Base-by-base conservation (phyloP, 495 filamentous ascomycete species). In the Letharia lupina region DNA sequence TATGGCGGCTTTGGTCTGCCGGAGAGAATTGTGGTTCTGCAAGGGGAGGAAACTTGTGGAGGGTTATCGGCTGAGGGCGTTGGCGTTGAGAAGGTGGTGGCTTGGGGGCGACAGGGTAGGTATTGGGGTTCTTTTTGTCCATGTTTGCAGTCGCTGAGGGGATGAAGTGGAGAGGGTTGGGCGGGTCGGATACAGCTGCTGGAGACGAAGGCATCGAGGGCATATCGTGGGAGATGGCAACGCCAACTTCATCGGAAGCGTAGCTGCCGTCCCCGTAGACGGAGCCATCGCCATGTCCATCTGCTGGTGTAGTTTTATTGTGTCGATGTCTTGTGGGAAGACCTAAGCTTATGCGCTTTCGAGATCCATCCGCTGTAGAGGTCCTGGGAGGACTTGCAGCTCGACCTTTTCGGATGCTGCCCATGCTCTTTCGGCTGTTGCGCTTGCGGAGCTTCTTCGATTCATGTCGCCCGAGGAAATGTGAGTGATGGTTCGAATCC, bases 1-100 rank as follows among this genome's bases (percentile, higher is more conserved):
- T 80, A 65, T 84, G 84, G 62, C 84, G 84, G 67, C 82, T 80
- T 52, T 74, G 72, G 67, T 84, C 79, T 0, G 78, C 75, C 48
- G 77, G 77, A 2, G 82, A 70, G 47, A 71, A 72, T 56, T 73
- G 65, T 18, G 74, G 67, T 37, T 70, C 68, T 15, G 72, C 59
- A 18, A 64, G 31, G 20, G 56, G 60, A 62, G 62, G 4, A 16
- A 57, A 48, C 37, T 47, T 56, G 45, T 33, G 42, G 58, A 61
- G 50, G 35, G 50, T 48, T 20, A 12, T 48, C 63, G 62, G 58
- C 52, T 57, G 52, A 31, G 42, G 52, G 41, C 47, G 63, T 23
- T 54, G 56, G 45, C 35, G 10, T 42, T 63, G 61, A 35, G 66
- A 62, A 23, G 45, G 73, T 73, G 70, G 80, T 73, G 45, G 75